Evolutionary conservation across 441 rosid genomes (phyloP).

Genomic region (Daphne laureola): DNA sequence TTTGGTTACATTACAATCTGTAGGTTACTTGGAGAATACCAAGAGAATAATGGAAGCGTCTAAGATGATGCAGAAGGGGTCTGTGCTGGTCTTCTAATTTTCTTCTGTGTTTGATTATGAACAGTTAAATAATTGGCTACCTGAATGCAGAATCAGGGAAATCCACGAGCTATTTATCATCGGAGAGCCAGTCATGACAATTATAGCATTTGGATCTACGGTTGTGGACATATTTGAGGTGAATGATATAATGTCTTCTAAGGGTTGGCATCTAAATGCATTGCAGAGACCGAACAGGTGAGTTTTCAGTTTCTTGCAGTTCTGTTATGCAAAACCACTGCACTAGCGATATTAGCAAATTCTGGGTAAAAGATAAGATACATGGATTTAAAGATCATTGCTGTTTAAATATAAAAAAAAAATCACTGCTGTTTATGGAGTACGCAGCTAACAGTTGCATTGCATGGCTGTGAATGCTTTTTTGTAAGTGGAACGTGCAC

Average conservation of each 20-base stretch:
- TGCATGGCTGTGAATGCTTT: no score
- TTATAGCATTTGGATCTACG: constrained; percentile 77
- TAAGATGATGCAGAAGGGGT: constrained; percentile 68
- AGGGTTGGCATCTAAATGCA: constrained; percentile 97
- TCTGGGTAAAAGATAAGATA: no score
- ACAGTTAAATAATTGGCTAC: constrained; percentile 3
- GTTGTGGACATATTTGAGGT: constrained; percentile 82
- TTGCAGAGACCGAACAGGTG: constrained; percentile 95
- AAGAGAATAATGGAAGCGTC: constrained; percentile 74
- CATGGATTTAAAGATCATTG: no score
- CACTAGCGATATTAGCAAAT: no score
- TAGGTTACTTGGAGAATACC: constrained; percentile 78
- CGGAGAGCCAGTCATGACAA: constrained; percentile 92
- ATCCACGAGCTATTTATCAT: constrained; percentile 64
- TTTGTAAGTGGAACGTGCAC: background rate
- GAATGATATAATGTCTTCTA: constrained; percentile 75
- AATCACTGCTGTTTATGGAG: no score
- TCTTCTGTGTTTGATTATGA: background rate
- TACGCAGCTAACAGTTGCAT: no score
- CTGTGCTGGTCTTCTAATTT: constrained; percentile 16
- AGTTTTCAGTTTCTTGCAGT: background rate
- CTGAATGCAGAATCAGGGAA: constrained; percentile 51
- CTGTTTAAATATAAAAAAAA: no score
- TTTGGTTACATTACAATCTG: constrained; percentile 17
- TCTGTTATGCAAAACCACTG: no score